Base-by-base conservation (phyloP, 163 green algal species). In the Trebouxia gelatinosa region DNA sequence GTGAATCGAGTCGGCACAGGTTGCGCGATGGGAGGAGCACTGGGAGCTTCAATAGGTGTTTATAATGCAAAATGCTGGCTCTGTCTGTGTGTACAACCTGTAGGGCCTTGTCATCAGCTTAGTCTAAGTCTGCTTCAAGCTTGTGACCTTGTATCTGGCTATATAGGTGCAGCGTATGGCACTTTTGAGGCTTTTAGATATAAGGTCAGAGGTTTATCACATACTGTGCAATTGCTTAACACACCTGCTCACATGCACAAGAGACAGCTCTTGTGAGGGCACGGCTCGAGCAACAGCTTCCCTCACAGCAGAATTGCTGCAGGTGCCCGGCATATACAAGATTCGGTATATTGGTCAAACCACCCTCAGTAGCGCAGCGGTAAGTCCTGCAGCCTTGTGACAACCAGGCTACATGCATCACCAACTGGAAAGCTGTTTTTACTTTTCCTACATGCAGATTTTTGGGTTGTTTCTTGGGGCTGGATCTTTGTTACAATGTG, bases 391-490 rank as follows among this genome's bases (percentile, higher is more conserved):
- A n/a, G n/a, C n/a, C n/a, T n/a, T n/a, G n/a, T n/a, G n/a, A n/a
- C n/a, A n/a, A n/a, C n/a, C n/a, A n/a, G n/a, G n/a, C n/a, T n/a
- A n/a, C n/a, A n/a, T n/a, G n/a, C n/a, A n/a, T 54, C 11, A 54
- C 43, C 13, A 54, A 54, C 43, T 54, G 43, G 9, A 13, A 13
- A 54, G 19, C 35, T 51, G 23, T 39, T 43, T 32, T 2, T 34
- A 2, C 17, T 78, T 39, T 5, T n/a, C 32, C 1, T 65, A 32
- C 40, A 64, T 75, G 71, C 79, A 89, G 84, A 74, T 89, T n/a
- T 94, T 94, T 83, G 88, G 88, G 3, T 75, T 94, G 16, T 94
- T 94, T 64, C 79, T 94, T 3, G 89, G 88, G 16, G 89, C 89
- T 3, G 89, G 89, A 0, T 88, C 82, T 0, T 81, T 94, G 35